Evolutionary conservation across 345 rosid species (phyloP).

Genomic region (Arabis alpina): DNA sequence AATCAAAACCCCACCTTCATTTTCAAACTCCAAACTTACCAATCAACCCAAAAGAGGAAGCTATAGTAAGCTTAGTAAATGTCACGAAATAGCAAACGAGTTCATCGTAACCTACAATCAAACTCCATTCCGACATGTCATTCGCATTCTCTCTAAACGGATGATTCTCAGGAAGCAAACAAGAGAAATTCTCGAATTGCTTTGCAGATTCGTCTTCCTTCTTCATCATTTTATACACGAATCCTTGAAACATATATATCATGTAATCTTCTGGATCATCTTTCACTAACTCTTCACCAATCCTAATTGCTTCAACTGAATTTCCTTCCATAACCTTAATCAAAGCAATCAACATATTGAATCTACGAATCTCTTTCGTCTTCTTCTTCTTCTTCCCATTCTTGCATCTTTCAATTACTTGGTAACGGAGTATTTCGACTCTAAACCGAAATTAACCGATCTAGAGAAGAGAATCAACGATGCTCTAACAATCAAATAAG

Average conservation of each 20-base stretch:
- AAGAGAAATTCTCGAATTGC: slow-evolving; percentile 59
- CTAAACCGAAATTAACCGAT: slow-evolving; percentile 47
- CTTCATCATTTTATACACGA: slow-evolving; percentile 64
- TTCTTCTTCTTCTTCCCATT: slow-evolving; percentile 34
- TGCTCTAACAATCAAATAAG: not conserved
- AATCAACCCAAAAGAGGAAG: not conserved
- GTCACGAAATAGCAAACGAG: not conserved
- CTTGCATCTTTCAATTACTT: slow-evolving; percentile 72
- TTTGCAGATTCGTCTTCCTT: slow-evolving; percentile 73
- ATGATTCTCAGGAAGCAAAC: slow-evolving; percentile 68
- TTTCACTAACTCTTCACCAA: slow-evolving; percentile 65
- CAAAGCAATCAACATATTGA: slow-evolving; percentile 69
- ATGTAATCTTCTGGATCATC: slow-evolving; percentile 80
- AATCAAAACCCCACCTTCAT: no score
- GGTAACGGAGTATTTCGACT: slow-evolving; percentile 58
- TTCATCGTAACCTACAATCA: slow-evolving; percentile 1
- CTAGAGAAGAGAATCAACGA: slow-evolving; percentile 57
- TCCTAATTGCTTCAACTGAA: slow-evolving; percentile 61
- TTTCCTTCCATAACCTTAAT: slow-evolving; percentile 63
- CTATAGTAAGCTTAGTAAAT: not conserved
- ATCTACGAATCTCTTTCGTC: slow-evolving; percentile 56
- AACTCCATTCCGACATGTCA: not conserved
- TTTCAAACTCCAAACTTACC: not conserved
- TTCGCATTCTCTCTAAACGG: slow-evolving; percentile 50
- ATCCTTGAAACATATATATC: slow-evolving; percentile 71